Evolutionary conservation across 257 asterid species (phyloP).

Genomic region (Orobanche coerulescens): DNA sequence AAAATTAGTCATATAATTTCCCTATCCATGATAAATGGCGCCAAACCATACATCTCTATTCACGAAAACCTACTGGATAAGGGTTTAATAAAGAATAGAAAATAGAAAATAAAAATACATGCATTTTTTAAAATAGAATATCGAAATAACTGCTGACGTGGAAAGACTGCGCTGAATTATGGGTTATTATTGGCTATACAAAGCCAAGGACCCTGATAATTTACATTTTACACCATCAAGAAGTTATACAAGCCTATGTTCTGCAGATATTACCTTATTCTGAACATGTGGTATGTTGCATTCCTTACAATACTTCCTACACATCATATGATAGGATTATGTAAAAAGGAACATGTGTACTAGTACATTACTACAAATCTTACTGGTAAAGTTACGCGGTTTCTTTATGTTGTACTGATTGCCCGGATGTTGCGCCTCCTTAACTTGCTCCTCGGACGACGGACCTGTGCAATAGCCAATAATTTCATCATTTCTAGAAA

Average conservation of each 20-base stretch:
- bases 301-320: slow-evolving; percentile 5
- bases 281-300: neutral
- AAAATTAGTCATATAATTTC: too few relatives aligned
- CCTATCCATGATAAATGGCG: too few relatives aligned
- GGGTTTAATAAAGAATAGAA: too few relatives aligned
- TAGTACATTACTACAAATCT: too few relatives aligned
- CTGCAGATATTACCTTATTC: slow-evolving; percentile 3
- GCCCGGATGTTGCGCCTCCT: slow-evolving; percentile 1
- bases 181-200: neutral
- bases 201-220: neutral
- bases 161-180: too few relatives aligned
- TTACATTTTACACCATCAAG: neutral
- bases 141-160: too few relatives aligned
- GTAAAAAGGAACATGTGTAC: slow-evolving; percentile 1
- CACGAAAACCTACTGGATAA: too few relatives aligned
- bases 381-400: neutral
- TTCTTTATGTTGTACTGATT: neutral
- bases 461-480: too few relatives aligned
- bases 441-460: slow-evolving; percentile 14
- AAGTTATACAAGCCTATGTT: too few relatives aligned
- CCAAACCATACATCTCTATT: too few relatives aligned
- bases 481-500: neutral
- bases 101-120: too few relatives aligned
- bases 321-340: neutral
- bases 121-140: too few relatives aligned